Evolutionary conservation across 192 early-diverging fungal species (phyloP).

Genomic region (Phycomyces nitens): DNA sequence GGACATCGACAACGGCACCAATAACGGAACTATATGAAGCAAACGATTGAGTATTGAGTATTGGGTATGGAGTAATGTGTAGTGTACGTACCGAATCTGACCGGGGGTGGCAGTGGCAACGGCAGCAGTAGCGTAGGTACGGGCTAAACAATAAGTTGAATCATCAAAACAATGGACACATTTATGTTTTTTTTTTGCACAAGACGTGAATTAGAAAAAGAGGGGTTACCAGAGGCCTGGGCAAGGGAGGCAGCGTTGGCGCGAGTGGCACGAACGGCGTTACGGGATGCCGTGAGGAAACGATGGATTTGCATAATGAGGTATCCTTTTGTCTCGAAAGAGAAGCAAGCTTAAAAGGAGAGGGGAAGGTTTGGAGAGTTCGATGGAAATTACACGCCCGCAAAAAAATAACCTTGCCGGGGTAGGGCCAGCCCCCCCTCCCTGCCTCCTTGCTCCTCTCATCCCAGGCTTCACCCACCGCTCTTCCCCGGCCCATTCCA

Average conservation of each 20-base stretch:
- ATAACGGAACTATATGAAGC: conserved; percentile 82
- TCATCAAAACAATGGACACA: conserved; percentile 2
- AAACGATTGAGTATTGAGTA: too few relatives aligned
- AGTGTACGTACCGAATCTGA: conserved; percentile 67
- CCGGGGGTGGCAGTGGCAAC: conserved; percentile 47
- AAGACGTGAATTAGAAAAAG: background rate
- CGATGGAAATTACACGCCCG: too few relatives aligned
- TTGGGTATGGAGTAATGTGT: too few relatives aligned
- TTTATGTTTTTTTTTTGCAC: too few relatives aligned
- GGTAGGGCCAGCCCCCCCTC: too few relatives aligned
- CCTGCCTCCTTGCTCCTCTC: too few relatives aligned
- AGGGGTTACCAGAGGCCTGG: conserved; percentile 9
- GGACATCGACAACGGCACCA: conserved; percentile 98
- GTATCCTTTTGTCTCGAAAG: background rate
- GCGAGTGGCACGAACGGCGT: conserved; percentile 14
- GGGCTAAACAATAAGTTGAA: conserved; percentile 25
- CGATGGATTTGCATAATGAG: conserved; percentile 10
- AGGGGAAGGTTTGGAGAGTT: conserved; percentile 3
- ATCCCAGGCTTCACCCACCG: too few relatives aligned
- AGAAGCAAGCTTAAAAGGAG: conserved; percentile 5
- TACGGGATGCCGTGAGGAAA: conserved; percentile 13
- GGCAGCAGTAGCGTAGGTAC: conserved; percentile 63
- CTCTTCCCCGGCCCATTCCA: too few relatives aligned
- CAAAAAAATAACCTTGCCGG: too few relatives aligned
- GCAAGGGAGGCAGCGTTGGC: conserved; percentile 21